Conservation (phyloP, 495 filamentous ascomycete genomes). For the Penicillium mononematosum region DNA sequence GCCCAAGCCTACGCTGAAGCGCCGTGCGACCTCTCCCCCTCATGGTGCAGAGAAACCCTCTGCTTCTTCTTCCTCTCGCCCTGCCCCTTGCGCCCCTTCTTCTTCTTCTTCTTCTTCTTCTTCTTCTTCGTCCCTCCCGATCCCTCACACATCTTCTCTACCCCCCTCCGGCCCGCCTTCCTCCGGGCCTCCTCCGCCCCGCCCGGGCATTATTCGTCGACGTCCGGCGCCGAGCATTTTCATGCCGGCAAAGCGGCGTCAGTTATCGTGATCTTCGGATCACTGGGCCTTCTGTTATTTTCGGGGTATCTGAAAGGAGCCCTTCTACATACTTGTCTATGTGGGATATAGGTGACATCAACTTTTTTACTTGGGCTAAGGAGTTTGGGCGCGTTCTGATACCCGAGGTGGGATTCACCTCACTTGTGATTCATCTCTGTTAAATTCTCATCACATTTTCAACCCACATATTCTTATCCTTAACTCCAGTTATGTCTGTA, state of each 20-base stretch:
- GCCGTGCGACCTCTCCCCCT: slow-evolving; percentile 17
- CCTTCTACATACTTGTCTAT: not conserved
- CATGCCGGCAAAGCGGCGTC: slow-evolving; percentile 42
- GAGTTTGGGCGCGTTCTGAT: not conserved
- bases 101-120: not conserved
- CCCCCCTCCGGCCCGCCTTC: not conserved
- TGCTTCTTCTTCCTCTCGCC: not conserved
- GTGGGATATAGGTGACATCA: not conserved
- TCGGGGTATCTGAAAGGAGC: not conserved
- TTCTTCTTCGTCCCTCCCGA: not conserved
- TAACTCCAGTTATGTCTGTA: not conserved
- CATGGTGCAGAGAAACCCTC: not conserved
- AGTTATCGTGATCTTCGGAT: slow-evolving; percentile 15
- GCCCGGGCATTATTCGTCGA: slow-evolving; percentile 31
- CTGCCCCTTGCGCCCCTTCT: not conserved
- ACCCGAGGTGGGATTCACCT: slow-evolving; percentile 6
- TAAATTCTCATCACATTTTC: not conserved
- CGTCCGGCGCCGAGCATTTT: slow-evolving; percentile 39
- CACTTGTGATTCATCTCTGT: not conserved
- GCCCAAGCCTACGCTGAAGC: slow-evolving; percentile 6
- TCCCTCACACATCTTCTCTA: not conserved
- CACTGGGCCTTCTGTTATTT: not conserved
- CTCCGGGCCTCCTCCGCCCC: slow-evolving; percentile 15
- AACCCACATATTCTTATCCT: not conserved
- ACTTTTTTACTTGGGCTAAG: not conserved